phyloP scores from a whole-genome alignment of 306 rosid species.

The Purshia tridentata region DNA sequence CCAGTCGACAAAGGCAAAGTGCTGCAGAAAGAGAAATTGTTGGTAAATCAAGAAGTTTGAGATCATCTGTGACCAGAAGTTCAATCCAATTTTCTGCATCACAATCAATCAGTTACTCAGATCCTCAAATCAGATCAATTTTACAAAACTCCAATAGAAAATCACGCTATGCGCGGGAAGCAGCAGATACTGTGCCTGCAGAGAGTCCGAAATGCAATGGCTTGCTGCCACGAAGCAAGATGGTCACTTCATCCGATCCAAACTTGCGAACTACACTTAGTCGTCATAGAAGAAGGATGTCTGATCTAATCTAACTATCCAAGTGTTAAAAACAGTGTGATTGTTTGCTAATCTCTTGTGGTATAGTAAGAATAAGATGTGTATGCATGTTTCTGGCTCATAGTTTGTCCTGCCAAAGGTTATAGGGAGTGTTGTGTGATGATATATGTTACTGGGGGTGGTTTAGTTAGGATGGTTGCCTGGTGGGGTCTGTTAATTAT shows the following conservation, averaged over 20 bases:
- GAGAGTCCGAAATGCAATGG: constrained; percentile 60
- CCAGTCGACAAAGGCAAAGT: constrained; percentile 83
- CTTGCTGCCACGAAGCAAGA: constrained; percentile 44
- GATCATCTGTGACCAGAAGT: constrained; percentile 46
- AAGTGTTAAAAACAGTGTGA: neutral
- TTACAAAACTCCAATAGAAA: constrained; percentile 48
- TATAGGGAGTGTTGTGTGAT: neutral
- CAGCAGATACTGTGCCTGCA: constrained; percentile 30
- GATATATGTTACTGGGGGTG: constrained; percentile 20
- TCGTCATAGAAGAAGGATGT: constrained; percentile 85
- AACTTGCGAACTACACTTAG: constrained; percentile 47
- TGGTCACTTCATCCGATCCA: constrained; percentile 59
- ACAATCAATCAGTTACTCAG: constrained; percentile 65
- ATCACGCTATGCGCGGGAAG: constrained; percentile 46
- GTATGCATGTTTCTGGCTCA: constrained; percentile 18
- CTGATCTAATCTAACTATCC: constrained; percentile 50
- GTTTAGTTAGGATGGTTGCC: constrained; percentile 23
- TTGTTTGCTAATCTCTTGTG: constrained; percentile 18
- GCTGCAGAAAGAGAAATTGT: constrained; percentile 49
- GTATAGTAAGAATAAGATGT: constrained; percentile 24
- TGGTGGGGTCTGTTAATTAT: constrained; percentile 31
- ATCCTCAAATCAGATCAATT: constrained; percentile 55
- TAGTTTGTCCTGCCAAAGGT: constrained; percentile 4
- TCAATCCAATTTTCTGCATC: constrained; percentile 73
- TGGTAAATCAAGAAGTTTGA: constrained; percentile 45